Conservation (phyloP, 345 rosid species). For the Hypericum androsaemum region DNA sequence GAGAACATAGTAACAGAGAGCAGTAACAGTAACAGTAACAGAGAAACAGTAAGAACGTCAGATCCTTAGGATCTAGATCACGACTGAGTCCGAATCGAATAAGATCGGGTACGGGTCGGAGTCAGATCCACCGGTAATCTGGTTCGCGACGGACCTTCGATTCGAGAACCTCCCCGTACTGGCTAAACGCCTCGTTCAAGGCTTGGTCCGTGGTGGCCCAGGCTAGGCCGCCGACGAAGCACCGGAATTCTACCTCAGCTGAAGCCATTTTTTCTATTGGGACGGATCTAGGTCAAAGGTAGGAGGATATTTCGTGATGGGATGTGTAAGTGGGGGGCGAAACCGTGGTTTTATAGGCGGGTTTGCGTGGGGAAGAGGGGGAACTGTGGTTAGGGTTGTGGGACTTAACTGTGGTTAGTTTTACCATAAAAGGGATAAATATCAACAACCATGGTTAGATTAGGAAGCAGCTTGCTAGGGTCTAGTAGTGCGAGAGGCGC, state of each 20-base stretch:
- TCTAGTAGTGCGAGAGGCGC: too few species aligned
- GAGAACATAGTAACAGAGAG: neutral
- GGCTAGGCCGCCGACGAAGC: constrained; percentile 5
- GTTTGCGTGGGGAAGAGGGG: too few species aligned
- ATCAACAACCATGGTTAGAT: too few species aligned
- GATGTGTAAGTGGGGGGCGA: too few species aligned
- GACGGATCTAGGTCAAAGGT: too few species aligned
- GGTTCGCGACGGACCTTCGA: constrained; percentile 2
- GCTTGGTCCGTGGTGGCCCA: constrained; percentile 4
- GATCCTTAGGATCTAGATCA: neutral
- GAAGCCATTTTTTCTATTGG: neutral
- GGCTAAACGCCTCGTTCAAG: neutral
- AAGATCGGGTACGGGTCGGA: neutral
- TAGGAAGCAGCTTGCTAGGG: too few species aligned
- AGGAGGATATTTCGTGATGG: too few species aligned
- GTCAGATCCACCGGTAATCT: neutral
- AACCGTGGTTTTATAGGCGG: too few species aligned
- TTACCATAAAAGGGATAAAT: too few species aligned
- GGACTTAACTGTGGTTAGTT: too few species aligned
- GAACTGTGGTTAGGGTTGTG: too few species aligned
- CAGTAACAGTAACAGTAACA: neutral
- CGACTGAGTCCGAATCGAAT: constrained; percentile 1
- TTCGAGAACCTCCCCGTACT: neutral
- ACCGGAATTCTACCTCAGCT: neutral
- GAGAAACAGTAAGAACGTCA: neutral